Base-by-base conservation (phyloP, 495 filamentous ascomycete species). In the Clavariopsis aquatica region DNA sequence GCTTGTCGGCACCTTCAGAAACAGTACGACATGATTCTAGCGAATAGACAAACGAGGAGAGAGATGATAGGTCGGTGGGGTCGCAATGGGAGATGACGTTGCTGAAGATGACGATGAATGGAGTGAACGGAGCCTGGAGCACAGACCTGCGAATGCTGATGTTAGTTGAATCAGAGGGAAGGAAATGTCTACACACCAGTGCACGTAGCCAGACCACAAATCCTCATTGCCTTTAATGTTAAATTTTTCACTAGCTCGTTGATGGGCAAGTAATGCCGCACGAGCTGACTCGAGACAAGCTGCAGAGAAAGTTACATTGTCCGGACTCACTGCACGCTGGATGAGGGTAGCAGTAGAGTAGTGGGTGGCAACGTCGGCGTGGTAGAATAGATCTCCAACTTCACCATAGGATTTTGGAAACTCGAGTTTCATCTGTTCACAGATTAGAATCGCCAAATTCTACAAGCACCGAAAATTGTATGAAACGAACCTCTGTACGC, bases 81-180 rank as follows among this genome's bases (percentile, higher is more conserved):
- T 69, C 49, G 46, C 73, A 76, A 10, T 71, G 69, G 69, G 84
- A 81, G 60, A 90, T 83, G 3, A 84, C 79, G 62, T 89, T 81
- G 77, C 87, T 88, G 78, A 90, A 89, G 4, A 90, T 77, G 1
- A 89, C 83, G 52, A 88, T 86, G 70, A 88, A 85, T 0, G 87
- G 87, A 38, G 85, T 82, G 69, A 90, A 89, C 2, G 87, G 87
- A 12, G 84, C 79, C 68, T 85, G 80, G 22, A 90, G 77, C 27
- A 90, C 78, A 1, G 83, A 82, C 85, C 86, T 88, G 20, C 23
- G 19, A 3, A 54, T 34, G 52, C 6, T 7, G n/a, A 54, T 20
- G 24, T 36, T 9, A 23, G 52, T 34, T 6, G 23, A 13, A 47
- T 23, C 13, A 57, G 22, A 17, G 34, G 19, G 20, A 7, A 24